Evolutionary conservation across 768 basidiomycete species (phyloP).

Genomic region (Lanmaoa pseudosensibilis): DNA sequence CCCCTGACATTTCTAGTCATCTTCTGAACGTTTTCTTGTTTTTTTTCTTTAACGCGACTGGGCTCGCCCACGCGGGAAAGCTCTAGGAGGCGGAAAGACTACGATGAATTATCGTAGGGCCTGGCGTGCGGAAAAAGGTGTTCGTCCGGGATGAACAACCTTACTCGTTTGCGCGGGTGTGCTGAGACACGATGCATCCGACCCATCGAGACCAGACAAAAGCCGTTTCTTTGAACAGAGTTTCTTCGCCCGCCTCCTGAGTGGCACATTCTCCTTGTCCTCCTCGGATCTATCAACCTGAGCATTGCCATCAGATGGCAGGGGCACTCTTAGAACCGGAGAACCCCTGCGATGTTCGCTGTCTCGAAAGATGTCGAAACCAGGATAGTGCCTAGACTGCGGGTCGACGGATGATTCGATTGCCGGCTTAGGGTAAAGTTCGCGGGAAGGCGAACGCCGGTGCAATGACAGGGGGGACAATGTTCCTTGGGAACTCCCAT

Average conservation of each 20-base stretch:
- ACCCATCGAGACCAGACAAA: not conserved
- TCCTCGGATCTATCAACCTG: constrained; percentile 26
- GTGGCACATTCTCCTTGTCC: constrained; percentile 64
- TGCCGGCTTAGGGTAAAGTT: constrained; percentile 34
- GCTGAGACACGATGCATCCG: constrained; percentile 2
- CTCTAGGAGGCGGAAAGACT: not conserved
- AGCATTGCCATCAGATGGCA: constrained; percentile 1
- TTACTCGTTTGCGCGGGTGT: constrained; percentile 9
- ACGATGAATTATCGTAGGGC: constrained; percentile 19
- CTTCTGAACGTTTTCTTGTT: not conserved
- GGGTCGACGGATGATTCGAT: constrained; percentile 44
- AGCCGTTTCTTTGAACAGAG: constrained; percentile 27
- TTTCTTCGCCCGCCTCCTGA: constrained; percentile 48
- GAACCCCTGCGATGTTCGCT: constrained; percentile 17
- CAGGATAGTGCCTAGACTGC: constrained; percentile 65
- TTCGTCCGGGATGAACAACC: constrained; percentile 13
- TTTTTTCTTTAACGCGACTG: not conserved
- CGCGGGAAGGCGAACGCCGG: constrained; percentile 13
- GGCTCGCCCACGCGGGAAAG: not conserved
- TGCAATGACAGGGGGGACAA: constrained; percentile 13
- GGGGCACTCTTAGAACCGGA: not conserved
- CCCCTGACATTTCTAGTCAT: not conserved
- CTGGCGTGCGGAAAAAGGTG: constrained; percentile 15
- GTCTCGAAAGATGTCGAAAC: constrained; percentile 60
- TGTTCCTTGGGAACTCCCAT: constrained; percentile 6